Base-by-base conservation (phyloP, 805 yeast species). In the Isabelozyma gotoi region DNA sequence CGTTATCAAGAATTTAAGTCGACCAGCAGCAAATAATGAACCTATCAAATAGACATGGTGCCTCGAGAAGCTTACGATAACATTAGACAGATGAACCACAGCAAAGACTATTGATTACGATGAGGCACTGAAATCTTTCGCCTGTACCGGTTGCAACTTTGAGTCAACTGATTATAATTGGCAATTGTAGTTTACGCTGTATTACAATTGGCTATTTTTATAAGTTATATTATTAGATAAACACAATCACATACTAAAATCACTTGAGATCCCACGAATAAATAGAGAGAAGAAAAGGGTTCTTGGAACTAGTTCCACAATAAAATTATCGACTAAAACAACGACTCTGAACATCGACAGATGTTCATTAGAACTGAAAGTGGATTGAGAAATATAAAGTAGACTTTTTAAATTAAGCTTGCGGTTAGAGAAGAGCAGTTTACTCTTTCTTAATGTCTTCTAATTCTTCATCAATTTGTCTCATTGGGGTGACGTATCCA, bases 381-480 rank as follows among this genome's bases (percentile, higher is more conserved):
- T n/a, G n/a, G 29, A 24, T 10, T 3, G 8, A 24, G 12, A 24
- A 10, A 5, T 3, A n/a, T 2, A n/a, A 24, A 24, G 29, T 24
- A 24, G 12, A 24, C 29, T 24, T 24, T 24, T 24, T 24, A 24
- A 24, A 10, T 24, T 24, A 10, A 10, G 8, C 10, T 24, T 1
- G 29, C 12, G 12, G 29, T 24, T 24, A n/a, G n/a, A n/a, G n/a
- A n/a, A n/a, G n/a, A n/a, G n/a, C n/a, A n/a, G 15, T 31, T 33
- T 41, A 45, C 27, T 52, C 48, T 32, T 57, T 51, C 49, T 57
- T 56, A 18, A 49, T 47, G 32, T 58, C 63, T 41, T 51, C 55
- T 15, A 55, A 36, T 19, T 52, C 48, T 21, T 52, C 52, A 39
- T 57, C 62, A 14, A 53, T 52, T 19, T 36, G 20, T 20, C 24